A percentile compares a stretch with the other conserved stretches of the same genome.
Conservation (phyloP, 2,329 filamentous ascomycete genomes). For the Fusarium penzigii region DNA sequence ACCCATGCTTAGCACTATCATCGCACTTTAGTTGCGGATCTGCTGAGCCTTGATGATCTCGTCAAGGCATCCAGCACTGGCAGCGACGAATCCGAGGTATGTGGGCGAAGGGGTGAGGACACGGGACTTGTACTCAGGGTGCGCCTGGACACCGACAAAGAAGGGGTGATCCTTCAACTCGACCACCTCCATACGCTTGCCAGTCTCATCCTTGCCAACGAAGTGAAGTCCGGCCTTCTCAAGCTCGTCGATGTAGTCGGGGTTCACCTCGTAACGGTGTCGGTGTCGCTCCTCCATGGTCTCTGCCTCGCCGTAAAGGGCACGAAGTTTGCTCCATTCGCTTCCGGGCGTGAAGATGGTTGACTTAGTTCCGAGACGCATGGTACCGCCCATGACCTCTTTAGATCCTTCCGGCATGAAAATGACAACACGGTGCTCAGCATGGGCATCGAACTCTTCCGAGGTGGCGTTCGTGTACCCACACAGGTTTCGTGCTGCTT, state of each 20-base stretch:
- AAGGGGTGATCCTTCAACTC: conserved; percentile 7
- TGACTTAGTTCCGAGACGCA: conserved; percentile 78
- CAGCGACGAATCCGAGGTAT: conserved; percentile 53
- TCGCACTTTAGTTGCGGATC: not conserved
- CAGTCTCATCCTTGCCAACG: conserved; percentile 13
- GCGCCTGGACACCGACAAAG: conserved; percentile 4
- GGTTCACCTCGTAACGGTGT: conserved; percentile 90
- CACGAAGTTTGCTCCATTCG: conserved; percentile 76
- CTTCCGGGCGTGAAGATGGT: conserved; percentile 73
- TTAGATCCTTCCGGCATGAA: conserved; percentile 79
- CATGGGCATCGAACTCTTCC: conserved; percentile 55
- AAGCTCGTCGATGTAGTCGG: conserved; percentile 68
- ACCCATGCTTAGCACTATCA: not conserved
- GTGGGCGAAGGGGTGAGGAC: not conserved
- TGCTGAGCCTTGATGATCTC: conserved; percentile 24
- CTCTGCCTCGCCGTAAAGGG: conserved; percentile 65
- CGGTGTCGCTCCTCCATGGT: conserved; percentile 74
- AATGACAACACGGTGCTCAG: conserved; percentile 71
- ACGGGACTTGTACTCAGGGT: not conserved
- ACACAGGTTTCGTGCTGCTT: conserved; percentile 77
- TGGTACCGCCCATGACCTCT: conserved; percentile 69
- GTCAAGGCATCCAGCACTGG: conserved; percentile 67
- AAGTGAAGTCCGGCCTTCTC: conserved; percentile 71
- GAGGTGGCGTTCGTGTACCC: conserved; percentile 57
- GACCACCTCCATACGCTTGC: not conserved